Conservation (phyloP, 1,139 yeast species). For the Pichia sp. region DNA sequence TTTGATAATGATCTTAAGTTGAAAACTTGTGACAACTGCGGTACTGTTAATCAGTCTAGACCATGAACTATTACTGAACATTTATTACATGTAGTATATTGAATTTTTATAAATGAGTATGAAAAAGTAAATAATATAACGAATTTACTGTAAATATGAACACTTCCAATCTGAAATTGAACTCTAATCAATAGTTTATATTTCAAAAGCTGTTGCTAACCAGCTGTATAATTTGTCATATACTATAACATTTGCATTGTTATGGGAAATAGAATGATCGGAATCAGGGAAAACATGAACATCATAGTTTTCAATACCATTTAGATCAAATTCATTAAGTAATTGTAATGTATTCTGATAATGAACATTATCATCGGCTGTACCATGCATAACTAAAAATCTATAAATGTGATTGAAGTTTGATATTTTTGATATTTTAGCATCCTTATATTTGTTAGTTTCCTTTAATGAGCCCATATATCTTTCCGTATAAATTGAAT, state of each 20-base stretch:
- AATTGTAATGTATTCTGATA: slow-evolving; percentile 76
- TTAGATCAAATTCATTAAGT: slow-evolving; percentile 60
- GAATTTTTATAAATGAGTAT: too few relatives aligned
- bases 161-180: too few relatives aligned
- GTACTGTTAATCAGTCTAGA: slow-evolving; percentile 58
- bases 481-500: slow-evolving; percentile 83
- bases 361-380: slow-evolving; percentile 97
- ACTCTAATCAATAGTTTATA: too few relatives aligned
- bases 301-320: slow-evolving; percentile 74
- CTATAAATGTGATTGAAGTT: slow-evolving; percentile 47
- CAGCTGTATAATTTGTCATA: slow-evolving; percentile 68
- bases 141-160: too few relatives aligned
- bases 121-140: neutral
- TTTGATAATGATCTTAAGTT: slow-evolving; percentile 60
- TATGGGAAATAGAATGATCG: slow-evolving; percentile 74
- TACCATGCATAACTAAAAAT: slow-evolving; percentile 86
- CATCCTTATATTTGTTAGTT: slow-evolving; percentile 41
- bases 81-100: too few relatives aligned
- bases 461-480: slow-evolving; percentile 68
- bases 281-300: slow-evolving; percentile 90
- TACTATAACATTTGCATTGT: slow-evolving; percentile 71
- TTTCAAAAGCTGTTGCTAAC: slow-evolving; percentile 61
- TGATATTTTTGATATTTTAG: slow-evolving; percentile 42
- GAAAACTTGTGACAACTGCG: slow-evolving; percentile 72
- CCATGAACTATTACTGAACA: too few relatives aligned